Percentiles rank a stretch among this genome's conserved stretches.
These are phyloP conservation scores for Alternaria metachromatica DNA, from an alignment of 2,329 filamentous ascomycete genomes.

Conservation along the genomic window DNA sequence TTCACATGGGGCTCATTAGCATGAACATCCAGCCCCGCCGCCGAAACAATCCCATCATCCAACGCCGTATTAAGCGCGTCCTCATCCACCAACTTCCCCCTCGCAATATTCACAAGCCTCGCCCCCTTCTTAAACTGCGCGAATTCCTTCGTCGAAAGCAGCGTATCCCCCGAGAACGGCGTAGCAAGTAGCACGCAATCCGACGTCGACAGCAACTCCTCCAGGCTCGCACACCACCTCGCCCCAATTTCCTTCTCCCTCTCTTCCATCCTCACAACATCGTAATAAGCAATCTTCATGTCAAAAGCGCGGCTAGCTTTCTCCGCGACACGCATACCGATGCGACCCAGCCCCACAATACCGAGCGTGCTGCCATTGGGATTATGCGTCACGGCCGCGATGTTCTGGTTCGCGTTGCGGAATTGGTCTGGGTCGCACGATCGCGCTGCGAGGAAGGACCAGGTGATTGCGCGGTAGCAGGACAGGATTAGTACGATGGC, in stretches of 20 bases:
- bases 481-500: constrained; percentile 72
- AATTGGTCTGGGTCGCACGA: constrained; percentile 57
- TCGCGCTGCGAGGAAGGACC: constrained; percentile 65
- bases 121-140: constrained; percentile 61
- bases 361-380: constrained; percentile 67
- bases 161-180: constrained; percentile 58
- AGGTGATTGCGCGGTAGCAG: constrained; percentile 71
- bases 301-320: constrained; percentile 66
- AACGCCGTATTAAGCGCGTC: constrained; percentile 67
- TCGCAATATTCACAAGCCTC: constrained; percentile 70
- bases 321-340: constrained; percentile 59
- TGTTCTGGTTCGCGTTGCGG: constrained; percentile 64
- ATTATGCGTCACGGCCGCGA: constrained; percentile 68
- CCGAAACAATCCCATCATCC: constrained; percentile 57
- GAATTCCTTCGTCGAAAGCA: constrained; percentile 61
- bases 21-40: constrained; percentile 70
- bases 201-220: constrained; percentile 58
- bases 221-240: constrained; percentile 59
- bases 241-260: constrained; percentile 60
- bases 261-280: constrained; percentile 60
- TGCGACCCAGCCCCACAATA: constrained; percentile 72
- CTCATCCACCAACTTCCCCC: constrained; percentile 70
- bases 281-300: constrained; percentile 71
- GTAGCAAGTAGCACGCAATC: constrained; percentile 71
- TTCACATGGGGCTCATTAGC: constrained; percentile 65